Percentiles rank a stretch among this genome's conserved stretches.
Evolutionary conservation across 441 rosid species (phyloP).

Genomic region (Iberis amara): DNA sequence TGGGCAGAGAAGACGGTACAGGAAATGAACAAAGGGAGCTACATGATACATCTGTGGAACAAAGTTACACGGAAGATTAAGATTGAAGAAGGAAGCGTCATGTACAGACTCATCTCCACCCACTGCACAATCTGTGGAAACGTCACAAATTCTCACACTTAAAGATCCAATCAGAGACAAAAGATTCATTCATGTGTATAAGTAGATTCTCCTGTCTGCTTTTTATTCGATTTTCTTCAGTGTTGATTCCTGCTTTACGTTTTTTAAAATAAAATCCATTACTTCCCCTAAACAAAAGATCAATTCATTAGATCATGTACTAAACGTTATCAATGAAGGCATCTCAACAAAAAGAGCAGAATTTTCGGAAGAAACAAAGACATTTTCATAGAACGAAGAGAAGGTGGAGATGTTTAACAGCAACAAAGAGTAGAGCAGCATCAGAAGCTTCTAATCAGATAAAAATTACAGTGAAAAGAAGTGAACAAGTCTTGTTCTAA

Average conservation of each 20-base stretch:
- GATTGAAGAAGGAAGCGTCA: conserved; percentile 45
- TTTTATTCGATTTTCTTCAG: not conserved
- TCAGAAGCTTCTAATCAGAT: conserved; percentile 9
- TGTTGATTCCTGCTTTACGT: not conserved
- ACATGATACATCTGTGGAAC: conserved; percentile 51
- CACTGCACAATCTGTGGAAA: conserved; percentile 38
- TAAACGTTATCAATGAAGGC: not conserved
- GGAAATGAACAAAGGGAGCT: conserved; percentile 29
- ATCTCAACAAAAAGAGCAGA: not conserved
- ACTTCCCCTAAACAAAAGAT: not conserved
- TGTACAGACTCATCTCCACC: conserved; percentile 36
- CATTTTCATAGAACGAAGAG: conserved; percentile 14
- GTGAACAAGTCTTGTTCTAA: conserved; percentile 25
- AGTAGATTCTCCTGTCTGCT: not conserved
- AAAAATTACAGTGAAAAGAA: conserved; percentile 24
- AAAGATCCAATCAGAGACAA: conserved; percentile 14
- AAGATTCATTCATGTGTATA: conserved; percentile 4
- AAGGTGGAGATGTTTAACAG: conserved; percentile 28
- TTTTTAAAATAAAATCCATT: not conserved
- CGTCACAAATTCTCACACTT: conserved; percentile 27
- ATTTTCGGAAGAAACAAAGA: conserved; percentile 2
- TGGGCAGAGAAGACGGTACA: conserved; percentile 34
- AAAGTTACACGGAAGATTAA: conserved; percentile 36
- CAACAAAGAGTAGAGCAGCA: conserved; percentile 22
- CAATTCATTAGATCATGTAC: too few relatives aligned